A percentile compares a stretch with the other conserved stretches of the same genome.
These are phyloP conservation scores for Sporothrix luriei DNA, from an alignment of 2,329 filamentous ascomycete species.

Conservation along the genomic window DNA sequence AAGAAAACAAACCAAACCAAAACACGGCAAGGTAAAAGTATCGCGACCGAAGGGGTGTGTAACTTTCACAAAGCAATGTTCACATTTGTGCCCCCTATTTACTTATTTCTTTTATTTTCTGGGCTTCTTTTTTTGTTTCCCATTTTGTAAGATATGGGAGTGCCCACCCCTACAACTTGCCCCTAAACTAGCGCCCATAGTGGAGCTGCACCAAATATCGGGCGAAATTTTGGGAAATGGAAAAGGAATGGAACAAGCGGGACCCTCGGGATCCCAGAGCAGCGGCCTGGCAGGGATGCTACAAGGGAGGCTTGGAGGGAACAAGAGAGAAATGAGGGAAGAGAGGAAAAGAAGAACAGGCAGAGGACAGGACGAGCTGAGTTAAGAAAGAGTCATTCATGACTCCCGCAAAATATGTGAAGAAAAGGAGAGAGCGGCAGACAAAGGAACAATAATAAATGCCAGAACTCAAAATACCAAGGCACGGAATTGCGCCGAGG, in stretches of 20 bases:
- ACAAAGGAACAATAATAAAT: neutral
- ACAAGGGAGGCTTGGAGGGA: neutral
- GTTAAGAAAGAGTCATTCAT: neutral
- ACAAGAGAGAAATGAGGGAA: neutral
- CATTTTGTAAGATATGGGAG: neutral
- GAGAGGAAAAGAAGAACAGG: neutral
- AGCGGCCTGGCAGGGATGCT: neutral
- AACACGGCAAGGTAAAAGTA: neutral
- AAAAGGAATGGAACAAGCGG: slow-evolving; percentile 29
- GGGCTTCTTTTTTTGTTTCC: neutral
- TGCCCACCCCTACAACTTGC: slow-evolving; percentile 3
- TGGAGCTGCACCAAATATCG: slow-evolving; percentile 23
- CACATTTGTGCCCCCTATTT: slow-evolving; percentile 19
- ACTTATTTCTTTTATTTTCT: neutral
- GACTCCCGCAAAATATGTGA: neutral
- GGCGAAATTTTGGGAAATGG: slow-evolving; percentile 19
- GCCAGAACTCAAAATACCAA: slow-evolving; percentile 1
- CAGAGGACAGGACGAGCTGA: neutral
- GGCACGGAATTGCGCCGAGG: slow-evolving; percentile 28
- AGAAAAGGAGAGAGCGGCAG: neutral
- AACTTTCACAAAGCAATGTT: neutral
- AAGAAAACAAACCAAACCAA: neutral
- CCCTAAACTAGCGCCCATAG: slow-evolving; percentile 30
- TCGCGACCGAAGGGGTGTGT: neutral
- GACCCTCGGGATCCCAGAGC: slow-evolving; percentile 20